A percentile compares a stretch with the other conserved stretches of the same genome.
phyloP scores from a whole-genome alignment of 495 filamentous ascomycete genomes.

The Penicillium fimorum region DNA sequence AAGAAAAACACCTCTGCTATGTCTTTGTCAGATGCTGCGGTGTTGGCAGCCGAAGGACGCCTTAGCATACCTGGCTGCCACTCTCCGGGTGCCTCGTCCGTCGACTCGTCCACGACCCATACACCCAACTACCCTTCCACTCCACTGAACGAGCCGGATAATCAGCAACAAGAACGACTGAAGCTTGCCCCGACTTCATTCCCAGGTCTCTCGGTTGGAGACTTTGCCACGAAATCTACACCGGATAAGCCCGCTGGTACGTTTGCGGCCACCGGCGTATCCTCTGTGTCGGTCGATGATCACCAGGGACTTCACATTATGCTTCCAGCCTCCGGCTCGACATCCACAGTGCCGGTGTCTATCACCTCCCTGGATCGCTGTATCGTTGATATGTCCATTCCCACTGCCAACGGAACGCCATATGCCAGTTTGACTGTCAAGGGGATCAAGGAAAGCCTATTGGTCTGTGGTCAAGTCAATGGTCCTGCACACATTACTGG shows the following conservation, averaged over 20 bases:
- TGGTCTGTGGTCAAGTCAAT: conserved; percentile 73
- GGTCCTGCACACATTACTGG: conserved; percentile 81
- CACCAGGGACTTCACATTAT: conserved; percentile 63
- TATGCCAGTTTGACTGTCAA: conserved; percentile 76
- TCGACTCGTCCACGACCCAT: conserved; percentile 48
- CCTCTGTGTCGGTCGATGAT: conserved; percentile 61
- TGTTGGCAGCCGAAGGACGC: conserved; percentile 49
- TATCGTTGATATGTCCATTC: conserved; percentile 74
- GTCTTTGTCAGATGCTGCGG: conserved; percentile 55
- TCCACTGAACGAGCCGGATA: conserved; percentile 48
- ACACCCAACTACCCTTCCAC: conserved; percentile 54
- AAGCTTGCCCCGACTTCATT: conserved; percentile 42
- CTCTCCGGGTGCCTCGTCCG: conserved; percentile 45
- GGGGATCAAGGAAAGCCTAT: conserved; percentile 61
- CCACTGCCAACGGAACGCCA: conserved; percentile 58
- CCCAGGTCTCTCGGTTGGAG: conserved; percentile 22
- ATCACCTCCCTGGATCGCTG: conserved; percentile 70
- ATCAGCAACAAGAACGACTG: conserved; percentile 32
- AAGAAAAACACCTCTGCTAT: conserved; percentile 58
- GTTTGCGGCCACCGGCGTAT: conserved; percentile 37
- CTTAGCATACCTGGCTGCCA: conserved; percentile 42
- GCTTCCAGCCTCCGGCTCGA: conserved; percentile 65
- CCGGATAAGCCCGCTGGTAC: conserved; percentile 17
- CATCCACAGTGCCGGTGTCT: conserved; percentile 66
- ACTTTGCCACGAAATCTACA: conserved; percentile 16